A percentile compares a stretch with the other conserved stretches of the same genome.
These are phyloP conservation scores for Phaffia tasmanica DNA, from an alignment of 768 basidiomycete genomes.

Conservation along the genomic window DNA sequence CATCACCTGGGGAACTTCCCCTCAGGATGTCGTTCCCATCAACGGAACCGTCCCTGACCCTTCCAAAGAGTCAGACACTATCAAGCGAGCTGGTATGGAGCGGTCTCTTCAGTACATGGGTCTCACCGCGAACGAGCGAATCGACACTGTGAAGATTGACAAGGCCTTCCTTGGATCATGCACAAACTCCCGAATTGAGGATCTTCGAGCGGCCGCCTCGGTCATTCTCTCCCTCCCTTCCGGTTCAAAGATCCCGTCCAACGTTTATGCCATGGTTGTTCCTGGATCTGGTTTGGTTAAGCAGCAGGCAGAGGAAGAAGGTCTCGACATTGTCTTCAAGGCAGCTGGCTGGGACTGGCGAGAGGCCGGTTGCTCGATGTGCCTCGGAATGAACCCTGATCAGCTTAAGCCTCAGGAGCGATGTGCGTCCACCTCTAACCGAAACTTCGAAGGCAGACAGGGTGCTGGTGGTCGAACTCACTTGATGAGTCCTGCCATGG, in stretches of 20 bases:
- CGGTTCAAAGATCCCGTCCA: constrained; percentile 51
- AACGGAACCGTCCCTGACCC: constrained; percentile 72
- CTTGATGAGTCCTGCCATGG: constrained; percentile 82
- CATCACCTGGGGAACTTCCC: constrained; percentile 85
- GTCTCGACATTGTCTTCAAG: constrained; percentile 72
- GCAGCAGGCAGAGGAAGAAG: constrained; percentile 80
- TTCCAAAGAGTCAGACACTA: constrained; percentile 51
- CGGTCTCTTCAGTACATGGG: constrained; percentile 81
- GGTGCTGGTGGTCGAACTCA: constrained; percentile 80
- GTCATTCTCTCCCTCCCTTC: constrained; percentile 55
- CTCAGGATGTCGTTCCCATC: constrained; percentile 76
- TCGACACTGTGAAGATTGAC: constrained; percentile 69
- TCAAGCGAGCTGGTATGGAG: constrained; percentile 57
- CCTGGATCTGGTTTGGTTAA: constrained; percentile 85
- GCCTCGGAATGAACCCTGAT: constrained; percentile 90
- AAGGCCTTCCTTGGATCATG: constrained; percentile 92
- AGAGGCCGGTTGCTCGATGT: constrained; percentile 93
- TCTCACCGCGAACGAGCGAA: constrained; percentile 59
- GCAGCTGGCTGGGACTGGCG: constrained; percentile 91
- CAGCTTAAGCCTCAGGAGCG: constrained; percentile 68
- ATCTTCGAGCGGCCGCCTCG: constrained; percentile 72
- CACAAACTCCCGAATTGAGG: constrained; percentile 88
- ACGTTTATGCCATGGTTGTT: constrained; percentile 78
- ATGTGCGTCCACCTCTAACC: constrained; percentile 83
- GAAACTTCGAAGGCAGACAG: constrained; percentile 86